Evolutionary conservation across 106 monocot species (phyloP), one percentile per base, ranked within the genome.

Genomic region (Platanthera zijinensis): DNA sequence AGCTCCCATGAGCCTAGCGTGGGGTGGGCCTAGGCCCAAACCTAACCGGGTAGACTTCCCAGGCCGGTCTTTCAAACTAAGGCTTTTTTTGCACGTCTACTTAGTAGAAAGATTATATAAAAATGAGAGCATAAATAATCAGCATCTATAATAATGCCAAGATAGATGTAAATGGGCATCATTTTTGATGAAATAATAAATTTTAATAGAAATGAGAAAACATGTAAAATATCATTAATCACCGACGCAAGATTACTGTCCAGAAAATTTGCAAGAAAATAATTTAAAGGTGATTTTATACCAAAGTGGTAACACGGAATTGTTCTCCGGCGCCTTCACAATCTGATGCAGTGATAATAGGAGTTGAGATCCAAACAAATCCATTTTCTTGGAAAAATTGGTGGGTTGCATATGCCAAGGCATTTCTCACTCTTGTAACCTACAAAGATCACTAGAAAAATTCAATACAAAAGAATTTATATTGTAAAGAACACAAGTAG

Each of bases 251-350:
- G 32, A 66, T 10, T 66, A 11, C 32, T n/a, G 70, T 17, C 48
- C 12, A n/a, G 7, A 70, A 70, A n/a, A 19, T 3, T 62, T n/a
- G 18, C 18, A 11, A 70, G 48, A 30, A 70, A 13, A 70, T 18
- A 48, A 7, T 4, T 48, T 14, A 17, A 7, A 70, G 49, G 28
- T 32, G 25, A 72, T 74, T 68, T 71, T 74, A 57, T 87, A 94
- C 96, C 93, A 96, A 80, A 69, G 96, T 96, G 77, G 96, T 96
- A 32, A 96, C 96, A 76, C 89, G 93, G 77, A 96, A 96, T 78
- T 96, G 96, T 83, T 96, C 96, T 48, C 96, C 96, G 12, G 93
- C 96, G 76, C 96, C 96, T 91, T 96, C 96, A 82, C 96, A 96
- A 79, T 96, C 96, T 81, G 96, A 96, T 71, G 90, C 90, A 81